These are phyloP conservation scores for Terana coerulea DNA, from an alignment of 768 basidiomycete species.

Conservation along the genomic window DNA sequence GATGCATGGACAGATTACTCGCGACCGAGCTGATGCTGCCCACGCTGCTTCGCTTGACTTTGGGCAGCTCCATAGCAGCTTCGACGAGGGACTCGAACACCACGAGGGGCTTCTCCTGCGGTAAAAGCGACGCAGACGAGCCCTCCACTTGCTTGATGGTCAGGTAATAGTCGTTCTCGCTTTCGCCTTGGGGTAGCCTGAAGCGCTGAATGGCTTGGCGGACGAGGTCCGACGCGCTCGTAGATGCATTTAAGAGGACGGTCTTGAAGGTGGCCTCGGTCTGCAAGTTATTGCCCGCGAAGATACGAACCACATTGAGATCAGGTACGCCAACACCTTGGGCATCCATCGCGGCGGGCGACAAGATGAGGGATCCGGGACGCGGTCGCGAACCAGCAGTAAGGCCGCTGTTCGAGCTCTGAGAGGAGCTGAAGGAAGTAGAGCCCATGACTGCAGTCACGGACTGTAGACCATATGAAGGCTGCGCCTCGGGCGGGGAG, in stretches of 20 bases:
- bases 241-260: conserved; percentile 84
- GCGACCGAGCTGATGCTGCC: conserved; percentile 93
- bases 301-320: conserved; percentile 92
- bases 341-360: conserved; percentile 55
- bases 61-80: conserved; percentile 75
- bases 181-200: conserved; percentile 63
- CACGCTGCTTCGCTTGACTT: conserved; percentile 89
- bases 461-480: conserved; percentile 74
- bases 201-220: conserved; percentile 94
- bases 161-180: conserved; percentile 70
- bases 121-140: conserved; percentile 67
- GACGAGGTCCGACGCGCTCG: conserved; percentile 80
- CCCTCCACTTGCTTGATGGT: conserved; percentile 94
- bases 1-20: conserved; percentile 90
- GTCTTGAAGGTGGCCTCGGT: conserved; percentile 99
- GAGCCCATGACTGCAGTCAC: conserved; percentile 60
- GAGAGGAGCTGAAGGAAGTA: conserved; percentile 37
- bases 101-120: conserved; percentile 77
- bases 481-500: conserved; percentile 68
- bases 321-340: conserved; percentile 67
- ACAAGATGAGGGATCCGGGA: conserved; percentile 75
- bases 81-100: conserved; percentile 86
- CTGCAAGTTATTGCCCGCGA: conserved; percentile 86
- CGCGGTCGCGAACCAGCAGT: conserved; percentile 48
- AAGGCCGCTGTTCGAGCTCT: conserved; percentile 38